These are phyloP conservation scores for Aspergillus sp. DNA, from an alignment of 2,329 filamentous ascomycete species.

Conservation along the genomic window DNA sequence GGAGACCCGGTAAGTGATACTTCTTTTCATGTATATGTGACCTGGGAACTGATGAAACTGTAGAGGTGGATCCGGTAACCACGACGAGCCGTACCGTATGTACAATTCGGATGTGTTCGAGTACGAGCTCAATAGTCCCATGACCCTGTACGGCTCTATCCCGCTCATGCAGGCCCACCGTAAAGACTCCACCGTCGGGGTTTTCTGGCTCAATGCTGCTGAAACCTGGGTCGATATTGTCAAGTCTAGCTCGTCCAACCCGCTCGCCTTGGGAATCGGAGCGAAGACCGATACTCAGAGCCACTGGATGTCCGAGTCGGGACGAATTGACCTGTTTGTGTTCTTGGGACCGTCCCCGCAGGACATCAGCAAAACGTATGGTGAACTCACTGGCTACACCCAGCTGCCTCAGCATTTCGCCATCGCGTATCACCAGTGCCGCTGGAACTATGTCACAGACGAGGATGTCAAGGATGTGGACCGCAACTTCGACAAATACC, in stretches of 20 bases:
- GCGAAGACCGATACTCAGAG: slow-evolving; percentile 76
- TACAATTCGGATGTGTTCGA: slow-evolving; percentile 98
- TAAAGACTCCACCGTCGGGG: slow-evolving; percentile 86
- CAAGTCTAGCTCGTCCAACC: slow-evolving; percentile 75
- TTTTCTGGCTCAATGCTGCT: slow-evolving; percentile 96
- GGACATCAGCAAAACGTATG: slow-evolving; percentile 77
- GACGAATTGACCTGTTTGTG: slow-evolving; percentile 86
- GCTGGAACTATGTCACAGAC: slow-evolving; percentile 98
- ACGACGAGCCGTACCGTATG: slow-evolving; percentile 84
- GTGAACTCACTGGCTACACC: slow-evolving; percentile 86
- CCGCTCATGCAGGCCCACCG: slow-evolving; percentile 97
- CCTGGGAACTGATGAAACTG: slow-evolving; percentile 18
- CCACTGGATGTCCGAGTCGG: slow-evolving; percentile 95
- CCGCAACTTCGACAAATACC: slow-evolving; percentile 89
- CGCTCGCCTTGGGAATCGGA: slow-evolving; percentile 68
- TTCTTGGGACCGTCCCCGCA: slow-evolving; percentile 86
- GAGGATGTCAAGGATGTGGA: slow-evolving; percentile 97
- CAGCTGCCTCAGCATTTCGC: slow-evolving; percentile 89
- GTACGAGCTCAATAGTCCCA: slow-evolving; percentile 93
- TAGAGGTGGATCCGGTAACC: slow-evolving; percentile 76
- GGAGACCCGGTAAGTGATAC: slow-evolving; percentile 64
- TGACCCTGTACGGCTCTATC: slow-evolving; percentile 97
- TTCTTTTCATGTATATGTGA: neutral
- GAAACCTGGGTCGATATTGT: slow-evolving; percentile 97
- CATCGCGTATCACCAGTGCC: slow-evolving; percentile 93